Base-by-base conservation (phyloP, 768 basidiomycete species). In the Candolleomyces eurysporus region DNA sequence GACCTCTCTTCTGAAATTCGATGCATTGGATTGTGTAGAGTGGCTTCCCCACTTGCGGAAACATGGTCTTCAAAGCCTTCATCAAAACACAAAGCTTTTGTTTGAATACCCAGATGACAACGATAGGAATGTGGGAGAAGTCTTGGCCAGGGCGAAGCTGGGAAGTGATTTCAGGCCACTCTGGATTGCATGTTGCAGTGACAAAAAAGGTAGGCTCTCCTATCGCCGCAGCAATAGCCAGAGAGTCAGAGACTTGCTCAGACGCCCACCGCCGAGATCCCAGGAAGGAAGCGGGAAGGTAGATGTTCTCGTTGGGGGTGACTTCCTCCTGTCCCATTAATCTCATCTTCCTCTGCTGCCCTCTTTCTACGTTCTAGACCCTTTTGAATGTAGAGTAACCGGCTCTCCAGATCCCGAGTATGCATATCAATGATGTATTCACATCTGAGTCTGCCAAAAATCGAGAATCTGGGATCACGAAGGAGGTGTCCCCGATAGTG, bases 1-100 rank as follows among this genome's bases (percentile, higher is more conserved):
- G 63, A 0, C 79, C 77, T 1, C 73, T 69, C 54, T 80, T 79
- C 51, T 79, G 78, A 57, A 80, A 80, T 62, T 81, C 76, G 30
- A 79, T 63, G 8, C 61, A 65, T 30, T 76, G 68, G 8, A 82
- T 72, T 13, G 58, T 48, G 52, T 79, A 79, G 0, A 69, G 7
- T 0, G 65, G 58, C 0, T 17, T 17, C 0, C 77, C 77, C n/a
- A 70, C 68, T 49, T 74, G 62, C 0, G 67, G 60, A 59, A 75
- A 76, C 65, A 73, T 74, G 1, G 63, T 67, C 32, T 67, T 64
- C 0, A 79, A 61, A 1, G 69, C 31, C 1, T 67, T 17, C 0
- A 72, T 21, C 0, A 78, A 65, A 0, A 68, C 58, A 0, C 57
- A 11, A 0, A 80, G 62, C 54, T 72, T 72, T 7, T 61, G 69